Evolutionary conservation across 2,329 filamentous ascomycete genomes (phyloP), one percentile per base, ranked within the genome.

Genomic region (Sordariomycetes sp.): DNA sequence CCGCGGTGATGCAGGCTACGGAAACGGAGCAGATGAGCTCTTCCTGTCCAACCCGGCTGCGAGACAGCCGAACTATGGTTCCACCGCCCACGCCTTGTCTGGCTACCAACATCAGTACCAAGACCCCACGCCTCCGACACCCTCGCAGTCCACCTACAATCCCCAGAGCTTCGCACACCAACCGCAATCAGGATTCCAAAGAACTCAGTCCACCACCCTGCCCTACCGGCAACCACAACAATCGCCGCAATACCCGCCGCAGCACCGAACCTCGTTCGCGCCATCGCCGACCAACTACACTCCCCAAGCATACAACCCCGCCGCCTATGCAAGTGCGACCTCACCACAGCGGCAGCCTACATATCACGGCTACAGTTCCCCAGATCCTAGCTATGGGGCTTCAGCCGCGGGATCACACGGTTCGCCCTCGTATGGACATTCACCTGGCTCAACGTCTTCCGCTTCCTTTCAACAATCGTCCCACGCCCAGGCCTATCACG

Each of bases 121-220:
- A 42, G 54, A 61, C 38, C 54, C 63, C 37, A 47, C 20, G 21
- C 30, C 63, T 40, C 58, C 68, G 42, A 55, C 66, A 16, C 63
- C 67, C 7, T 58, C 66, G 12, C 59, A 62, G 18, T 47, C 65
- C 16, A 55, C 72, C 28, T 90, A 88, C 57, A 90, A 88, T 49
- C 83, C 85, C 2, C 72, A 82, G 51, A 64, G 68, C 24, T 90
- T 75, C 52, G 63, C 60, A 30, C 37, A 37, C 38, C 54, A 47
- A 38, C 42, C 51, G 5, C 44, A 47, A 6, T 26, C 32, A 7
- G 38, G 38, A 33, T 57, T 53, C 33, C 46, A 47, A 36, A 64
- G 70, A 35, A 64, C 70, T 21, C 70, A 71, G 39, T 72, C 72
- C 17, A 64, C 64, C n/a, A 58, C 59, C 27, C 45, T 71, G 19